phyloP scores from a whole-genome alignment of 2,329 filamentous ascomycete species.

The Neurospora sp. region DNA sequence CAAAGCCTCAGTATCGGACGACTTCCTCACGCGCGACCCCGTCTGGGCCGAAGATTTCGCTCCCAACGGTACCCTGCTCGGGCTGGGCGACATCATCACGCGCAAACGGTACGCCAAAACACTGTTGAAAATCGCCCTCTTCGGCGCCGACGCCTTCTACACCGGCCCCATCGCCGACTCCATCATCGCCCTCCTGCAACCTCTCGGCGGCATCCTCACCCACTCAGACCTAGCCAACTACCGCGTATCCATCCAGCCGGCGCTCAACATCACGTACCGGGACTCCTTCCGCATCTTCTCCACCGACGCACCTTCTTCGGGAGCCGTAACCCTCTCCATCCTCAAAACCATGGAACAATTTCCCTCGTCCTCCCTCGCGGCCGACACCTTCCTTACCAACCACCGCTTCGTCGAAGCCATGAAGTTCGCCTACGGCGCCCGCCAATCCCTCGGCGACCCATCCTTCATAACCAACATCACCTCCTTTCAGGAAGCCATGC shows the following conservation, averaged over 20 bases:
- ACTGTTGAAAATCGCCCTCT: conserved; percentile 63
- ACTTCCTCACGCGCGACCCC: conserved; percentile 67
- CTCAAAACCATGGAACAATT: conserved; percentile 81
- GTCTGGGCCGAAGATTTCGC: conserved; percentile 85
- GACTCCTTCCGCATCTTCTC: conserved; percentile 57
- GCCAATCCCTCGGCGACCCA: conserved; percentile 76
- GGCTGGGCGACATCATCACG: conserved; percentile 68
- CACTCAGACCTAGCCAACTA: conserved; percentile 69
- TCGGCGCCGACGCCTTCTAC: conserved; percentile 42
- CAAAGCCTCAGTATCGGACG: conserved; percentile 28
- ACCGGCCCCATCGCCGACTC: conserved; percentile 48
- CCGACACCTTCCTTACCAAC: conserved; percentile 55
- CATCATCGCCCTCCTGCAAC: conserved; percentile 60
- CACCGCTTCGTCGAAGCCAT: conserved; percentile 85
- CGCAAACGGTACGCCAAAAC: conserved; percentile 70
- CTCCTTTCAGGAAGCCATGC: conserved; percentile 56
- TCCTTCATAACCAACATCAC: conserved; percentile 56
- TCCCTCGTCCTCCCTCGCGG: conserved; percentile 38
- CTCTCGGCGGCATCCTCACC: conserved; percentile 75
- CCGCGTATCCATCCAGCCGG: conserved; percentile 48
- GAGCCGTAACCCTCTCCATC: conserved; percentile 62
- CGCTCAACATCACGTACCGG: conserved; percentile 56
- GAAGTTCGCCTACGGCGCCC: conserved; percentile 75
- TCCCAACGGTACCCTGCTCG: conserved; percentile 64
- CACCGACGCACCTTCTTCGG: conserved; percentile 67